Base-by-base conservation (phyloP, 2,329 filamentous ascomycete genomes). In the Paracoccidioides lutzii region DNA sequence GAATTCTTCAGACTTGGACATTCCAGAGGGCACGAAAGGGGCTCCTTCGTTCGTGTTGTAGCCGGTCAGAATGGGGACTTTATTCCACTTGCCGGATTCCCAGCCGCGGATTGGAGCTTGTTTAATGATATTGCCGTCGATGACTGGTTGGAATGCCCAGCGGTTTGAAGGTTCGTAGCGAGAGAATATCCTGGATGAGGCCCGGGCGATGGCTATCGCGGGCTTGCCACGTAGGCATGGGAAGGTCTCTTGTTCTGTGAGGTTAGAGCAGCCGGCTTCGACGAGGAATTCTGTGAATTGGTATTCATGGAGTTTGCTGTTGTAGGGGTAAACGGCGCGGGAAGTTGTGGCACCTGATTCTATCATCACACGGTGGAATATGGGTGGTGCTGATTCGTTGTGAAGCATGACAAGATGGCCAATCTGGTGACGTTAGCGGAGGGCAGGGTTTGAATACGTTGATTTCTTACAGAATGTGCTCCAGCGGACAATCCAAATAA, bases 21-120 rank as follows among this genome's bases (percentile, higher is more conserved):
- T 73, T 5, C 66, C 61, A 12, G 71, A 66, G 0, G 82, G 78
- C 0, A 87, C 78, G 64, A 88, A 88, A 41, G 75, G 66, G 0
- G 81, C 77, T 14, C 84, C 85, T 66, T 89, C 85, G 63, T 88
- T 82, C 42, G 81, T 79, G 67, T 83, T 84, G 72, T 83, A 88
- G 6, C 85, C 85, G 0, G 83, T 87, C 51, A 89, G 70, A 51
- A 88, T 76, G 6, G 82, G 81, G 6, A 84, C 73, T 59, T 75
- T 75, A 60, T 83, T 74, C 65, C 76, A 80, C 14, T 71, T 67
- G 0, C 76, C 73, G 0, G 75, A 70, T 32, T 73, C 66, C 81
- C 81, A 85, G n/a, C 77, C 75, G n/a, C 75, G 71, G 10, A 84
- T 73, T 3, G 84, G 84, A 9, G 78, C 69, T 32, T 76, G 73